Evolutionary conservation across 1,284 basidiomycete genomes (phyloP), one percentile per base, ranked within the genome.

Genomic region (Paramarasmius palmivorus): DNA sequence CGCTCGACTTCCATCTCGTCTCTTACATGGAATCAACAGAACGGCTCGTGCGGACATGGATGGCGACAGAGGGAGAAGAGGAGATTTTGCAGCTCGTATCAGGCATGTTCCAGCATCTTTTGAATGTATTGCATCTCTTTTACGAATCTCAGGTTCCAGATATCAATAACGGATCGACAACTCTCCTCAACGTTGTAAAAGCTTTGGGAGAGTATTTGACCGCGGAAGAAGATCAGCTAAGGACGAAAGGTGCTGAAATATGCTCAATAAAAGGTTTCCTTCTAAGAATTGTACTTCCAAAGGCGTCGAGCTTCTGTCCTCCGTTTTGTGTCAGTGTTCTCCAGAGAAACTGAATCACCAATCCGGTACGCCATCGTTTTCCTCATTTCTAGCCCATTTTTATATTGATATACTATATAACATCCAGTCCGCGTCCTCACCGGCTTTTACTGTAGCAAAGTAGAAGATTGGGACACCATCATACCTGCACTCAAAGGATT

Each of bases 191-290:
- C 54, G 73, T 98, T n/a, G 93, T 98, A 14, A 92, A 92, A 63
- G 84, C 86, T 19, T 78, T 97, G 0, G 93, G 92, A 32, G 88
- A 92, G 61, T 93, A 90, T 63, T 77, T 99, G 25, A 95, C 91
- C 0, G 86, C 90, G 1, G 91, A 95, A 59, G 90, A 95, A 51
- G 92, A 90, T 60, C 76, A 79, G 2, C 69, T 88, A 14, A 80
- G 95, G 37, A 81, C 84, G 4, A 93, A 93, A 75, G 96, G 95
- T 72, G 38, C 63, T 52, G 57, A 59, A n/a, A 3, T 36, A n/a
- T n/a, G n/a, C 10, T 4, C 14, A 2, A 44, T 20, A 4, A 17
- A 25, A 12, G 15, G 19, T 7, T 39, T 22, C 7, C 15, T 23
- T 15, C 10, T 14, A n/a, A 14, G 12, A 4, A 36, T 38, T 12